A percentile compares a stretch with the other conserved stretches of the same genome.
These are phyloP conservation scores for Leishmania aethiopica DNA, from an alignment of 208 protist genomes.

Conservation along the genomic window DNA sequence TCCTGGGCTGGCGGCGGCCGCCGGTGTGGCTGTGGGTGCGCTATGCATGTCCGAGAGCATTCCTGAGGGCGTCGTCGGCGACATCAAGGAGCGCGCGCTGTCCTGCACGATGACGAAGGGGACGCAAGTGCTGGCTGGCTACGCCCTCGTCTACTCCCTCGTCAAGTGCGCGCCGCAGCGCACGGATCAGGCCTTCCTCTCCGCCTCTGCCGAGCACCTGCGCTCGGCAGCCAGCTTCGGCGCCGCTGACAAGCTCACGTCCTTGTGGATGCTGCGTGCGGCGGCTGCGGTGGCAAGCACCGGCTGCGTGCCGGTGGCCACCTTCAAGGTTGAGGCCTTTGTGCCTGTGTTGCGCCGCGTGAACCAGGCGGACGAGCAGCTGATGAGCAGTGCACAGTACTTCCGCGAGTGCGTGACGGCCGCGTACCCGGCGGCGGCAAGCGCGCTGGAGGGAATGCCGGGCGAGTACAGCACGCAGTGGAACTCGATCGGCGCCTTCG, in stretches of 20 bases:
- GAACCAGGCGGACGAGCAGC: conserved; percentile 60
- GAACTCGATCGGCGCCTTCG: conserved; percentile 66
- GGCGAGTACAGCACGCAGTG: conserved; percentile 73
- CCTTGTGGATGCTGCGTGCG: conserved; percentile 83
- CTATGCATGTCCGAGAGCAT: conserved; percentile 85
- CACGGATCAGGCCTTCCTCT: conserved; percentile 64
- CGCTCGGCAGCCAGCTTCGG: conserved; percentile 57
- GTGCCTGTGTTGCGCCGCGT: conserved; percentile 69
- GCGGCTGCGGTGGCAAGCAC: conserved; percentile 75
- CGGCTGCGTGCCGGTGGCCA: conserved; percentile 38
- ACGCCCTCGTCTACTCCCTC: conserved; percentile 78
- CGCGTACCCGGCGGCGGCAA: conserved; percentile 44
- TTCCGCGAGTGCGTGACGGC: conserved; percentile 67
- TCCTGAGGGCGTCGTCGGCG: conserved; percentile 57
- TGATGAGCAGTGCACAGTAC: conserved; percentile 86
- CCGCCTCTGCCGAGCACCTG: conserved; percentile 61
- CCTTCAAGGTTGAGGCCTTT: conserved; percentile 66
- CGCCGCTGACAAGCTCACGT: conserved; percentile 70
- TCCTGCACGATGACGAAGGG: conserved; percentile 62
- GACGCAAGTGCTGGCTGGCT: conserved; percentile 67
- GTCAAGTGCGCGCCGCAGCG: conserved; percentile 56
- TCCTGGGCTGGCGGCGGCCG: conserved; percentile 63
- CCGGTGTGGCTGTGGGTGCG: conserved; percentile 79
- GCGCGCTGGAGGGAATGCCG: conserved; percentile 41
- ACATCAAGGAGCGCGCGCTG: conserved; percentile 79